Evolutionary conservation across 495 filamentous ascomycete species (phyloP), one percentile per base, ranked within the genome.

Genomic region (Neurospora sp.): DNA sequence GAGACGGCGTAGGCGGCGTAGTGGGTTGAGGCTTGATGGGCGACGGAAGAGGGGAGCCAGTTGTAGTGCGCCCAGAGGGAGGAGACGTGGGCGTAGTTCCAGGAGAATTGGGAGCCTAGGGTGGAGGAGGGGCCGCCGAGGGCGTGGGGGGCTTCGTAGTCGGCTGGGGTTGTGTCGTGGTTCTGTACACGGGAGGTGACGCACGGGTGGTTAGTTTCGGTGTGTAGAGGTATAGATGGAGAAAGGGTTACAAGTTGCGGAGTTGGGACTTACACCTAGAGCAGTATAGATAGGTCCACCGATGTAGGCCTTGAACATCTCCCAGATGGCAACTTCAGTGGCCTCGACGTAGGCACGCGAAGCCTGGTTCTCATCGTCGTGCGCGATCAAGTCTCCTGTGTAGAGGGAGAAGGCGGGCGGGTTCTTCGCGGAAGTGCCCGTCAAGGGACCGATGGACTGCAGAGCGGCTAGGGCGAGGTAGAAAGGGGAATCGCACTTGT

Each of bases 401-500:
- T 89, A 89, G 14, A 89, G 72, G 1, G 85, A 84, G 79, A 85
- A 87, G 8, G 82, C 85, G 37, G 89, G 76, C 39, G 83, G 80
- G 18, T 81, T 76, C 18, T 82, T 69, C 16, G 76, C 69, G 11
- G 82, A 81, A 11, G 87, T 89, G 4, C 89, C 89, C 20, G 88
- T 89, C 77, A 90, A 74, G 18, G 88, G 85, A 5, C 81, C 85
- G 66, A 90, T 83, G 8, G 88, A 84, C 79, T 90, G 85, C 8
- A 90, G 79, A 35, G 87, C 88, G 37, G 87, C 88, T 7, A 89
- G 76, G 40, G 81, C 88, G 1, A 90, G 82, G 54, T 88, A 88
- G 72, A 89, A 89, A 4, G 88, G 89, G 8, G 87, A 86, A 74
- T 90, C 88, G 73, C 88, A 90, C 40, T 79, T 79, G 78, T 84